Evolutionary conservation across 371 early-diverging fungal genomes (phyloP), one percentile per base, ranked within the genome.

Genomic region (Mucor indicus): DNA sequence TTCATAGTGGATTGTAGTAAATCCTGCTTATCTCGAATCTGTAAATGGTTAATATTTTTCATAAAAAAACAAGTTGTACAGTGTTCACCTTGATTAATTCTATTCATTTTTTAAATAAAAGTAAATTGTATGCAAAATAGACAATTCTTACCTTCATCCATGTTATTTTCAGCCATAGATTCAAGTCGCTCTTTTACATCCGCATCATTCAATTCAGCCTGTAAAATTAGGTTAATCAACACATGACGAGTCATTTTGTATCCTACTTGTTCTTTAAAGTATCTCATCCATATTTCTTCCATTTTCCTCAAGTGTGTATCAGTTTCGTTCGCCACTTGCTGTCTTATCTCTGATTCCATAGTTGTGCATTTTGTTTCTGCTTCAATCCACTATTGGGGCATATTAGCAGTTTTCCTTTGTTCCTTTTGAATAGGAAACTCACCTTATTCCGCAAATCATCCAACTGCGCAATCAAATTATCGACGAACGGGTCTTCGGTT

Each of bases 301-400:
- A 75, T 70, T 32, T 54, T 53, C 15, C 64, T 67, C 12, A 75
- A 47, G 47, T 69, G 70, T 9, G 33, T 25, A 42, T 79, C 70
- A 33, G 79, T 57, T 40, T 79, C 77, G 11, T 51, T 52, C 0
- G 81, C 48, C 6, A 83, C 63, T 47, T 76, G 76, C 15, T 70
- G 67, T 13, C 84, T 68, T 19, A 78, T 68, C 30, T 77, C 77
- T 16, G 74, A 56, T 53, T 87, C 86, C 30, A 84, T 58, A 2
- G 59, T 55, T n/a, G 75, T 56, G 44, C 68, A 72, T 12, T 77
- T 68, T 23, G 71, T 66, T 62, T 84, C 83, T 15, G 79, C 72
- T 23, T 75, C 81, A 16, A 74, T 60, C 62, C 81, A 77, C 72
- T 75, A 37, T 25, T 11, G 7, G 32, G 23, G 23, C 27, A 32